Evolutionary conservation across 352 stramenopile species (phyloP), one percentile per base, ranked within the genome.

Genomic region (Pythium insidiosum): DNA sequence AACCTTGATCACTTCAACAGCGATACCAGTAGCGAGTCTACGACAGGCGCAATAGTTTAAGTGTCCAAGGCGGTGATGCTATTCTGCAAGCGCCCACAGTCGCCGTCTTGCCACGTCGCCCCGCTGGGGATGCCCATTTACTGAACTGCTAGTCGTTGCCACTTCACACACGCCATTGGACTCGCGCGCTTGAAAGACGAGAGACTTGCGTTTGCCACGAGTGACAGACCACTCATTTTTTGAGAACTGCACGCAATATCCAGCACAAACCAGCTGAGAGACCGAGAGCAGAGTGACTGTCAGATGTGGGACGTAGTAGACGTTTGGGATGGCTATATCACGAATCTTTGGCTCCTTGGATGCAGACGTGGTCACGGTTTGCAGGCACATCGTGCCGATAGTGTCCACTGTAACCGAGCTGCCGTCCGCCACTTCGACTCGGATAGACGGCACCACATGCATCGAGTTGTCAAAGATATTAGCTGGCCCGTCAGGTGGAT

Each of bases 401-500:
- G n/a, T 31, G 12, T 16, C 15, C 15, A 44, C 34, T 24, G 4
- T 6, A 4, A 44, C 22, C 15, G 22, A 34, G 4, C 38, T 2
- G 3, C 38, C 38, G 24, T 44, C 22, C 4, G 38, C 38, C 3
- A 44, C 22, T 18, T 3, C 4, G 24, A 44, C 31, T 16, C 33
- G 6, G 11, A 20, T 38, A 16, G 33, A 16, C 15, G 33, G 33
- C 9, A 6, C 6, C 11, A 38, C 19, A 11, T 38, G 11, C 19
- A 11, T 18, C 7, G 19, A 7, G 22, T 33, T 44, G 18, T 16
- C 10, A 4, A 34, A 13, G 21, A 16, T 12, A 15, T 22, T 2
- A 18, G 12, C 11, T 33, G 38, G 21, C 38, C 38, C n/a, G 38
- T 44, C 38, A 44, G 37, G 24, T 44, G 38, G 38, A 23, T 34